Evolutionary conservation across 139 green algal genomes (phyloP).

Genomic region (Pseudopediastrum boryanum): DNA sequence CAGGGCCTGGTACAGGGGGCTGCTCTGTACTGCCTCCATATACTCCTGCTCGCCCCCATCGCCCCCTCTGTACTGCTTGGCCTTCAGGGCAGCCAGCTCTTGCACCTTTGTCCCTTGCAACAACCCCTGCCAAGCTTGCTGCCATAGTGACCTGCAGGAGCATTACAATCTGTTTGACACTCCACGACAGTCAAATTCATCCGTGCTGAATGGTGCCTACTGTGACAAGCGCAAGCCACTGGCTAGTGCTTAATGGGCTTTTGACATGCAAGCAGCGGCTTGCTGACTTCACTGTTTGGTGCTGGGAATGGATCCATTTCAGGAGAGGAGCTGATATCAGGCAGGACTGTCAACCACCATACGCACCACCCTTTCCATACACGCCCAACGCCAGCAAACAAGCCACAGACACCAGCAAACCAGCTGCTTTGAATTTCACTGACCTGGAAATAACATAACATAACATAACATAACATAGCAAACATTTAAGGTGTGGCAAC

Average conservation of each 20-base stretch:
- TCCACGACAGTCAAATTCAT: background rate
- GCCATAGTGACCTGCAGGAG: constrained; percentile 18
- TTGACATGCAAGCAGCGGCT: background rate
- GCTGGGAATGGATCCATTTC: too few relatives aligned
- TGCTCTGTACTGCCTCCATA: background rate
- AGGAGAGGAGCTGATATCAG: too few relatives aligned
- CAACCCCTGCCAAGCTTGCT: constrained; percentile 23
- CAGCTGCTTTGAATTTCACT: too few relatives aligned
- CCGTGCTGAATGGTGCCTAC: background rate
- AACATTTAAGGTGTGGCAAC: too few relatives aligned
- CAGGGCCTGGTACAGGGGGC: constrained; percentile 12
- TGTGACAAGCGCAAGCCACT: background rate
- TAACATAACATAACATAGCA: too few relatives aligned
- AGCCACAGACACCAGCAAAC: too few relatives aligned
- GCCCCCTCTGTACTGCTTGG: background rate
- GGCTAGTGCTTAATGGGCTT: background rate
- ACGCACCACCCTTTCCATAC: too few relatives aligned
- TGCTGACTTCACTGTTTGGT: too few relatives aligned
- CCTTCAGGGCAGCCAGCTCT: constrained; percentile 10
- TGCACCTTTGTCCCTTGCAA: constrained; percentile 2
- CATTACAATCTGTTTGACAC: background rate
- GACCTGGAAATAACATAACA: too few relatives aligned
- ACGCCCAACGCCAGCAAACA: too few relatives aligned
- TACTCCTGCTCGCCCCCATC: background rate
- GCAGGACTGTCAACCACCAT: too few relatives aligned